phyloP scores from a whole-genome alignment of 768 basidiomycete species.

The Lentinula lateritia region DNA sequence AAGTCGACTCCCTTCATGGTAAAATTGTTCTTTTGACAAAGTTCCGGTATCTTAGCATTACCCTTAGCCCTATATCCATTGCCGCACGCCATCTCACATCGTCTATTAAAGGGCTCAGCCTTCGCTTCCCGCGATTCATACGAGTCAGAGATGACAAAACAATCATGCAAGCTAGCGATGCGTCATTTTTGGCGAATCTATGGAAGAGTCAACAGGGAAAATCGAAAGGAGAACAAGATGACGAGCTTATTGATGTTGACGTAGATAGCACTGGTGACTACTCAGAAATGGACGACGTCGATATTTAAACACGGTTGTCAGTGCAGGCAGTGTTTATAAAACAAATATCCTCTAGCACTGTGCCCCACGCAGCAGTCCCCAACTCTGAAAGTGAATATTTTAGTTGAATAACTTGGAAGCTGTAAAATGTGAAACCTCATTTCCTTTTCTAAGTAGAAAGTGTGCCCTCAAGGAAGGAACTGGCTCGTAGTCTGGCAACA shows the following conservation, averaged over 20 bases:
- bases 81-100: conserved; percentile 64
- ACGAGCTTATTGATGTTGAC: conserved; percentile 55
- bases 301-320: not conserved
- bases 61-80: conserved; percentile 79
- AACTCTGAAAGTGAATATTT: too few species aligned
- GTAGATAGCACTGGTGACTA: conserved; percentile 20
- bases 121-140: conserved; percentile 88
- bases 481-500: too few species aligned
- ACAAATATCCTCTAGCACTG: too few species aligned
- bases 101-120: conserved; percentile 58
- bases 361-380: too few species aligned
- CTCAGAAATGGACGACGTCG: conserved; percentile 16
- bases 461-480: too few species aligned
- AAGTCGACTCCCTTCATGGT: conserved; percentile 17
- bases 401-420: too few species aligned
- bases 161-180: conserved; percentile 67
- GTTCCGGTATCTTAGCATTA: conserved; percentile 45
- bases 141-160: conserved; percentile 67
- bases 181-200: conserved; percentile 63
- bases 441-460: too few species aligned
- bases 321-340: too few species aligned
- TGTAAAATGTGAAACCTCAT: too few species aligned
- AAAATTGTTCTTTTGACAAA: not conserved
- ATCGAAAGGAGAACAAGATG: conserved; percentile 36
- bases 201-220: conserved; percentile 56